phyloP scores from a whole-genome alignment of 163 green algal species.

The Scenedesmus sp. region DNA sequence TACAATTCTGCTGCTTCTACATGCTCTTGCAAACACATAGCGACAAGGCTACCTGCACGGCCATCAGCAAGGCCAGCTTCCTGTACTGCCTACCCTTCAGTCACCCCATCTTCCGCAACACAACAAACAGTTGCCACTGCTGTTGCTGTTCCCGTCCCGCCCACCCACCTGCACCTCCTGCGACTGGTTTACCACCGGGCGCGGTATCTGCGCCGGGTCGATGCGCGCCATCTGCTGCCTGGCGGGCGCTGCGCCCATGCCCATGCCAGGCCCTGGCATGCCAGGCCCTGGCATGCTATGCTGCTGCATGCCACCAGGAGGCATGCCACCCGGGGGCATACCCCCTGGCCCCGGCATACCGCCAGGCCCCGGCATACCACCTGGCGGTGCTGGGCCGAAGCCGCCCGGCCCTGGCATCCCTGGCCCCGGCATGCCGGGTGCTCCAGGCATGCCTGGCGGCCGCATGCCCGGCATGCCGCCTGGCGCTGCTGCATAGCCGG shows the following conservation, averaged over 20 bases:
- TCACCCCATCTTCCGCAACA: neutral
- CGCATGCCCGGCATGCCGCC: conserved; percentile 7
- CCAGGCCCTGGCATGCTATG: neutral
- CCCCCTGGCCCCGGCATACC: conserved; percentile 8
- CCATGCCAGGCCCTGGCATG: neutral
- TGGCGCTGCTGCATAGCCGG: neutral
- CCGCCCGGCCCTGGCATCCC: conserved; percentile 20
- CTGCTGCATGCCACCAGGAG: neutral
- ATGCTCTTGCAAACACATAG: neutral
- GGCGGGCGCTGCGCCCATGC: conserved; percentile 15
- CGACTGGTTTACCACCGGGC: conserved; percentile 55
- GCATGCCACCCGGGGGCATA: conserved; percentile 11
- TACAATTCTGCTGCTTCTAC: neutral
- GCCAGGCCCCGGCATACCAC: neutral
- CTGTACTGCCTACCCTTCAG: neutral
- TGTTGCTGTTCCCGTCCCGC: neutral
- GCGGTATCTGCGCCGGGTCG: conserved; percentile 76
- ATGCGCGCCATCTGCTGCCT: conserved; percentile 60
- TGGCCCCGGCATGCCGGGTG: conserved; percentile 28
- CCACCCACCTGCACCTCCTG: conserved; percentile 31
- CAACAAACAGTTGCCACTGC: neutral
- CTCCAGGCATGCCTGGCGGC: conserved; percentile 14
- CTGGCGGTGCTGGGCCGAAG: neutral
- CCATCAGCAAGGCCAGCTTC: too few species aligned
- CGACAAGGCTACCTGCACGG: neutral